A percentile compares a stretch with the other conserved stretches of the same genome.
These are phyloP conservation scores for Venturia asperata DNA, from an alignment of 2,329 filamentous ascomycete species.

Conservation along the genomic window DNA sequence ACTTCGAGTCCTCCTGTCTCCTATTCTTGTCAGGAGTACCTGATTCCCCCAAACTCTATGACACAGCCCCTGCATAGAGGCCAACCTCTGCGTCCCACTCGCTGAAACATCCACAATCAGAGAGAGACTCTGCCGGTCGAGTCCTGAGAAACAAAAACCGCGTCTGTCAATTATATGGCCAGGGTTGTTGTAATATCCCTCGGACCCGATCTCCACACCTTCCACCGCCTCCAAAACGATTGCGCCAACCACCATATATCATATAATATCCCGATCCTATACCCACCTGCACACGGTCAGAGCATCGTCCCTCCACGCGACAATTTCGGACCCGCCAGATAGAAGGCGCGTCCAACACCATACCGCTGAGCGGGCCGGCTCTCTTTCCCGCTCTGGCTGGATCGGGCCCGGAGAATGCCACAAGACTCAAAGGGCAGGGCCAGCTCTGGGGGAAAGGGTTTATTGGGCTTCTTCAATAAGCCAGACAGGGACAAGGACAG, in stretches of 20 bases:
- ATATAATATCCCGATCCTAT: background rate
- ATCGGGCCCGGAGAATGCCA: constrained; percentile 34
- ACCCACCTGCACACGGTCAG: background rate
- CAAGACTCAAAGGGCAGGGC: constrained; percentile 69
- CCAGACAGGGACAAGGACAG: constrained; percentile 36
- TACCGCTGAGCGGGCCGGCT: background rate
- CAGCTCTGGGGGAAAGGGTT: constrained; percentile 68
- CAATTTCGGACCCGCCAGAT: background rate
- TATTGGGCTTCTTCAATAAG: constrained; percentile 41
- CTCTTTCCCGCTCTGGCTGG: constrained; percentile 42
- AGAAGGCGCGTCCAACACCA: background rate
- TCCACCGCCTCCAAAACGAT: constrained; percentile 1
- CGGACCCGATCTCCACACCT: constrained; percentile 3
- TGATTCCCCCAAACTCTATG: background rate
- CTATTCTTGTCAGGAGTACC: background rate
- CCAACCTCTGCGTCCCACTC: background rate
- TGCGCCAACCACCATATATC: background rate
- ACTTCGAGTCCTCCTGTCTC: background rate
- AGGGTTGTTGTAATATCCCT: background rate
- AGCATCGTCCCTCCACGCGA: background rate
- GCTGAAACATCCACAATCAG: background rate
- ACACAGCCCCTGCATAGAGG: background rate
- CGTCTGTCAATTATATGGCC: background rate
- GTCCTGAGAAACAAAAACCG: background rate
- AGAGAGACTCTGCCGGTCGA: background rate